Evolutionary conservation across 2,329 filamentous ascomycete genomes (phyloP), one percentile per base, ranked within the genome.

Genomic region (Cladorrhinum sp.): DNA sequence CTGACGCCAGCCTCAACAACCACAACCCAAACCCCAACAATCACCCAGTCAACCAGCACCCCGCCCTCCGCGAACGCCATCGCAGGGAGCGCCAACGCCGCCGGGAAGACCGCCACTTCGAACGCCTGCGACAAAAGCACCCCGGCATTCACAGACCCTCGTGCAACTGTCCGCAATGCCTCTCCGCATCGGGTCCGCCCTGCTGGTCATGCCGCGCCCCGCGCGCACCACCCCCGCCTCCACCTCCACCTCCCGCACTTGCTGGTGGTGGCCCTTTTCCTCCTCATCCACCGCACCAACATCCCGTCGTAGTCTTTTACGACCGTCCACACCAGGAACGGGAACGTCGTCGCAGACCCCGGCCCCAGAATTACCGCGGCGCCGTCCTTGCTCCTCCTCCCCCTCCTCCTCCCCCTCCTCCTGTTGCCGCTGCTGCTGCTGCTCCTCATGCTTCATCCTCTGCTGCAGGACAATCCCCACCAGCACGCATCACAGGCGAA

Each of bases 81-180:
- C 71, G 70, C 39, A 68, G 71, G 28, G 73, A 75, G 30, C 71
- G 68, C 26, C 71, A 71, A 12, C 72, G 71, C 1, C 71, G 75
- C 36, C 71, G 73, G 12, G 70, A 72, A 49, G 70, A 75, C 36
- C 71, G 75, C 30, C 69, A 71, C 30, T 74, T 70, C 70, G 75
- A 78, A 62, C 70, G 72, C 46, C 62, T 69, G 66, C 70, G 74
- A 61, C 74, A 76, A 59, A 82, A 82, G 63, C 76, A 77, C 33
- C 76, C 76, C 3, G 78, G 77, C 20, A 54, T 72, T 36, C 79
- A 82, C 64, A 76, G 79, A 18, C 74, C 76, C 1, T 74, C 75
- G 61, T 82, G 79, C 65, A 66, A 69, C 55, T 82, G 79, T 57
- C 74, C 74, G 42, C 72, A 73, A 24, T 82, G 79, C 61, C 68